Conservation (phyloP, 1,139 yeast species). For the Blastobotrys apis region DNA sequence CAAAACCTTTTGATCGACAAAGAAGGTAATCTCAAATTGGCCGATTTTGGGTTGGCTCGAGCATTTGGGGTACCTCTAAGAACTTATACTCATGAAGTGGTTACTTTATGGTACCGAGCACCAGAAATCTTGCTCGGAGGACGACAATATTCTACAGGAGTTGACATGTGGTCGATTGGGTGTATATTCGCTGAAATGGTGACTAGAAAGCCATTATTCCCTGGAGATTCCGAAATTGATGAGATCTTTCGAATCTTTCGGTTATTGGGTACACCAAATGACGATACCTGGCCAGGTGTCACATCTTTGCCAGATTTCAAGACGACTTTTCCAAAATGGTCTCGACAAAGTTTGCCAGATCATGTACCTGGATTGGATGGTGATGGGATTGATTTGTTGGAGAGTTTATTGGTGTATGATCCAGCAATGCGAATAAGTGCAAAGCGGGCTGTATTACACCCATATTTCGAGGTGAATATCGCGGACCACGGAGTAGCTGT, state of each 20-base stretch:
- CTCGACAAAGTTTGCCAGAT: conserved; percentile 61
- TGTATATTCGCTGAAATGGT: conserved; percentile 99
- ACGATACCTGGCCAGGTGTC: conserved; percentile 95
- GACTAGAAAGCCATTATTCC: conserved; percentile 88
- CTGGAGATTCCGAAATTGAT: conserved; percentile 97
- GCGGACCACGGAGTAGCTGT: too few relatives aligned
- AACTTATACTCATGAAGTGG: conserved; percentile 96
- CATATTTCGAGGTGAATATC: conserved; percentile 55
- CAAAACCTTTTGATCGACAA: conserved; percentile 91
- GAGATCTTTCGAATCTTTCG: conserved; percentile 94
- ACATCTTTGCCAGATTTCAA: conserved; percentile 91
- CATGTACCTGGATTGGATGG: conserved; percentile 75
- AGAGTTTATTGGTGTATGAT: conserved; percentile 78
- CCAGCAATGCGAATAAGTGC: conserved; percentile 95
- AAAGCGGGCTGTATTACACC: conserved; percentile 84
- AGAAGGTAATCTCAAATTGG: conserved; percentile 91
- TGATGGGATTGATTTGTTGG: conserved; percentile 72
- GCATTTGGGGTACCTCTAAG: conserved; percentile 96
- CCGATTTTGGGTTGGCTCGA: conserved; percentile 95
- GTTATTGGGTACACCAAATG: conserved; percentile 90
- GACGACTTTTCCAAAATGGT: conserved; percentile 95
- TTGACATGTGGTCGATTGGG: conserved; percentile 98
- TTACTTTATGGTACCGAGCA: conserved; percentile 95
- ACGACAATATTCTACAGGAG: conserved; percentile 95
- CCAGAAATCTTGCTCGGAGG: conserved; percentile 96